Conservation (phyloP, 1,284 basidiomycete genomes). For the Thecaphora thlaspeos region DNA sequence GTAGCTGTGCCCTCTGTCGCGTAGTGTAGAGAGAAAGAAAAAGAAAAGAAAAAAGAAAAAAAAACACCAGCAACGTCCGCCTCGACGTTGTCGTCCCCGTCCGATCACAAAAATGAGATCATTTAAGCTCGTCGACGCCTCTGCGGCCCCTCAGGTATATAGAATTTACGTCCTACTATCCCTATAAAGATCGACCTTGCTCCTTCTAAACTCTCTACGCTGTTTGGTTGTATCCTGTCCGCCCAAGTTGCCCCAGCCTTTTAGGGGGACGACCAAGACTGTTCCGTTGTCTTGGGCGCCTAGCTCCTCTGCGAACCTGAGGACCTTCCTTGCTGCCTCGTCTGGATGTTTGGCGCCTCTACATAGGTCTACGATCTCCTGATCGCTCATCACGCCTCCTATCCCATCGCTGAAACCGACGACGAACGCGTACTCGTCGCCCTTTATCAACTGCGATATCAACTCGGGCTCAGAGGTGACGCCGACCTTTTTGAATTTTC, state of each 20-base stretch:
- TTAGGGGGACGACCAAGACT: constrained; percentile 84
- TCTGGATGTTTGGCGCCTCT: constrained; percentile 72
- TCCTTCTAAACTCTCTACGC: constrained; percentile 33
- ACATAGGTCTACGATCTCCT: constrained; percentile 89
- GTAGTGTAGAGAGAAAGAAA: no score
- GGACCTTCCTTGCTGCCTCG: constrained; percentile 75
- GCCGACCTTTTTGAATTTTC: constrained; percentile 71
- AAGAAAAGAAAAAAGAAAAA: no score
- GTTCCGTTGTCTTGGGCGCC: constrained; percentile 86
- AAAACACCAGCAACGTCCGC: no score
- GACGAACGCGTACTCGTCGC: constrained; percentile 43
- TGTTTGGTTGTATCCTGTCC: constrained; percentile 75
- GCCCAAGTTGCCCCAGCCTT: constrained; percentile 80
- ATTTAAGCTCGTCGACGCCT: no score
- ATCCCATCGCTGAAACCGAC: constrained; percentile 70
- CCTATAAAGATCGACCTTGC: constrained; percentile 41
- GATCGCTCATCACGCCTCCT: constrained; percentile 83
- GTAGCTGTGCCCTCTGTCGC: no score
- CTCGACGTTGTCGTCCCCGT: no score
- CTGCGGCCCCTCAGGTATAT: no score
- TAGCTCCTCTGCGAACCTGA: constrained; percentile 84
- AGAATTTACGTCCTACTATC: constrained; percentile 11
- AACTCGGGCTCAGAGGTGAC: constrained; percentile 92
- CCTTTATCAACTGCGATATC: constrained; percentile 71
- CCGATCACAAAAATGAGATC: no score